Evolutionary conservation across 2,329 filamentous ascomycete genomes (phyloP).

Genomic region (Claviceps digitariae): DNA sequence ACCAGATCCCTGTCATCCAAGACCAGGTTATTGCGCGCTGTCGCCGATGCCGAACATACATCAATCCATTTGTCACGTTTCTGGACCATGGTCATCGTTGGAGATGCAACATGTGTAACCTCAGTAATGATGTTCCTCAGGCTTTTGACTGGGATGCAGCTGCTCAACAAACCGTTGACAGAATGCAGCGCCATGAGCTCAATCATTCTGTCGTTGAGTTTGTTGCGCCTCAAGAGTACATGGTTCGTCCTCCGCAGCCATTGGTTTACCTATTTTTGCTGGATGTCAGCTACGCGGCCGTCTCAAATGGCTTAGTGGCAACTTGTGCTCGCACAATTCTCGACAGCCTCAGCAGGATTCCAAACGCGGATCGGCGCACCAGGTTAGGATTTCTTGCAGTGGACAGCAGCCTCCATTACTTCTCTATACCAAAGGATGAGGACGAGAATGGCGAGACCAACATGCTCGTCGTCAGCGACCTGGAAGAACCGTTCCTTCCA

Average conservation of each 20-base stretch:
- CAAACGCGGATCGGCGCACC: constrained; percentile 90
- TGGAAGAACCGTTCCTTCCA: constrained; percentile 92
- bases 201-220: constrained; percentile 98
- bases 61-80: constrained; percentile 95
- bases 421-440: constrained; percentile 79
- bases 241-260: constrained; percentile 93
- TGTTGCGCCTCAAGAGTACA: constrained; percentile 96
- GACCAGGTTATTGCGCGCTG: constrained; percentile 97
- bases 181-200: constrained; percentile 83
- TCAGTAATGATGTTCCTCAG: constrained; percentile 98
- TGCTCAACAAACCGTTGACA: constrained; percentile 78
- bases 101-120: constrained; percentile 99
- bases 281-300: constrained; percentile 82
- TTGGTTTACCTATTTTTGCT: constrained; percentile 92
- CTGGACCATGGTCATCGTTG: constrained; percentile 93
- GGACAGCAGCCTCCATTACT: constrained; percentile 90
- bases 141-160: constrained; percentile 97
- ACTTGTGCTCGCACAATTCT: constrained; percentile 87
- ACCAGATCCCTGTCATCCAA: constrained; percentile 79
- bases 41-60: constrained; percentile 89
- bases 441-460: constrained; percentile 73
- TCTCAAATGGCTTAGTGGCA: constrained; percentile 80
- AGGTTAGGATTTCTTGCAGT: constrained; percentile 91
- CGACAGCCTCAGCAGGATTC: constrained; percentile 91
- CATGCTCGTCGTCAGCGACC: constrained; percentile 88